phyloP scores from a whole-genome alignment of 2,329 filamentous ascomycete species.

The Ceratocystis cacaofunesta region DNA sequence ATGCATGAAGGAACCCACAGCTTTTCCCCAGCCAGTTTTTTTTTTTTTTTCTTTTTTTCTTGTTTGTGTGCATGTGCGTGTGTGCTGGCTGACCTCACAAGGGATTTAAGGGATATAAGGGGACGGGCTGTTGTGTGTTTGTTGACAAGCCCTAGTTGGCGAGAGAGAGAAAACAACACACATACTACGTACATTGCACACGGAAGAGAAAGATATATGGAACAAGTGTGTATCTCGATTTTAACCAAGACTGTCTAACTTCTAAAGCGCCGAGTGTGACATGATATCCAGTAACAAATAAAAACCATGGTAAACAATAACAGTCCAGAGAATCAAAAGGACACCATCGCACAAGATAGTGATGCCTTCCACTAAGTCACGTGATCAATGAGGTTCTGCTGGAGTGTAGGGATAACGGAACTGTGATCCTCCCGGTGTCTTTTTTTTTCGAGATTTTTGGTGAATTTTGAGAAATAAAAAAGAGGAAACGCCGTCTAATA shows the following conservation, averaged over 20 bases:
- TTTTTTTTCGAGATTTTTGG: background rate
- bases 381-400: conserved; percentile 4
- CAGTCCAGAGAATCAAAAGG: background rate
- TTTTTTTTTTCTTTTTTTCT: background rate
- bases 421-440: conserved; percentile 3
- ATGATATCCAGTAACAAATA: background rate
- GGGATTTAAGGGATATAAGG: background rate
- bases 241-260: background rate
- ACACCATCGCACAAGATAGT: background rate
- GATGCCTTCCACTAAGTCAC: background rate
- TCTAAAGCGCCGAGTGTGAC: background rate
- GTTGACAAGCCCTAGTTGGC: background rate
- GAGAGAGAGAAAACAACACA: background rate
- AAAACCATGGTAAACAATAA: background rate
- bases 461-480: background rate
- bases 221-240: background rate
- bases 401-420: background rate
- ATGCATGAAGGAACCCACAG: background rate
- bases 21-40: background rate
- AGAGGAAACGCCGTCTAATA: conserved; percentile 4
- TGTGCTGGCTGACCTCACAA: background rate
- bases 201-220: background rate
- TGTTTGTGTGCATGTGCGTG: background rate
- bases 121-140: background rate
- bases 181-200: background rate